Conservation (phyloP, 1,139 yeast species). For the Pichia sp. region DNA sequence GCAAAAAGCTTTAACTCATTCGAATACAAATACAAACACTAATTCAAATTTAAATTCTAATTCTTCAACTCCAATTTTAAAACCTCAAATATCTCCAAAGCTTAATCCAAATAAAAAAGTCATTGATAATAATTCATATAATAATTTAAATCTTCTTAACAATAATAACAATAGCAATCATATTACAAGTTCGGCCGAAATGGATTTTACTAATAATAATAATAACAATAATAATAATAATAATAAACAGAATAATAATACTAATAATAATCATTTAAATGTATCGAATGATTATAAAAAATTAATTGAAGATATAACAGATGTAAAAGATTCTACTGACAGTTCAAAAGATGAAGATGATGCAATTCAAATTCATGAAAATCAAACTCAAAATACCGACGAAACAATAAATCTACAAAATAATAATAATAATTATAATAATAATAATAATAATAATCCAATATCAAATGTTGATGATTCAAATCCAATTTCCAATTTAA, state of each 20-base stretch:
- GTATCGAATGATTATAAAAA: conserved; percentile 7
- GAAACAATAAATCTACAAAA: conserved; percentile 8
- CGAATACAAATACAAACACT: conserved; percentile 11
- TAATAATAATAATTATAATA: not conserved
- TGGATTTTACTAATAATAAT: not conserved
- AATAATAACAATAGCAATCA: not conserved
- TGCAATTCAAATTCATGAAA: conserved; percentile 19
- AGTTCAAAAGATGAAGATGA: conserved; percentile 30
- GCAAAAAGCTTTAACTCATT: conserved; percentile 26
- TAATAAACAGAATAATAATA: not conserved
- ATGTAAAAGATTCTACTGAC: conserved; percentile 28
- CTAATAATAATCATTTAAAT: not conserved
- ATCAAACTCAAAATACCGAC: conserved; percentile 15
- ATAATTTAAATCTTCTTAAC: not conserved
- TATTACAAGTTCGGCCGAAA: not conserved
- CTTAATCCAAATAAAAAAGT: no score
- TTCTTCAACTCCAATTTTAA: not conserved
- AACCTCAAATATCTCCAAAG: not conserved
- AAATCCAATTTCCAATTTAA: conserved; percentile 10
- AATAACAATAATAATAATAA: not conserved
- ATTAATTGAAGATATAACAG: conserved; percentile 22
- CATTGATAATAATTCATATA: no score
- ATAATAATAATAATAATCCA: not conserved
- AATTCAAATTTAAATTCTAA: not conserved
- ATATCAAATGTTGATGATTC: not conserved